Evolutionary conservation across 352 stramenopile genomes (phyloP).

Genomic region (Pseudoperonospora humuli): DNA sequence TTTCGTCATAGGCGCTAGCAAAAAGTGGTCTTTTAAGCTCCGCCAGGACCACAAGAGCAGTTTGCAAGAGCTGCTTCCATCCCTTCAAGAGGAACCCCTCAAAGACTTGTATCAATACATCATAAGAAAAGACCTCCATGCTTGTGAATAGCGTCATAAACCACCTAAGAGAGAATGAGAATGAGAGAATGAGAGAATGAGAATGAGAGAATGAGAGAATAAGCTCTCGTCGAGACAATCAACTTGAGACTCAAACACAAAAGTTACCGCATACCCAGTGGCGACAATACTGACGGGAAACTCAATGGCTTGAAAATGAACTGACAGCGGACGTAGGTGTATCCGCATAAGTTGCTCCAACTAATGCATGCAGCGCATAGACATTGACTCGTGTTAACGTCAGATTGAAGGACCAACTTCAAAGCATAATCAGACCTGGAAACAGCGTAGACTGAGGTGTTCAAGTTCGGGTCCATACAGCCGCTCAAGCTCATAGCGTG

Average conservation of each 20-base stretch:
- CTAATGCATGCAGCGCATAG: constrained; percentile 17
- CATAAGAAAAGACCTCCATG: too few relatives aligned
- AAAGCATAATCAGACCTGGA: constrained; percentile 32
- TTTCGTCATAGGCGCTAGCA: constrained; percentile 55
- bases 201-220: too few relatives aligned
- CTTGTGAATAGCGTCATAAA: constrained; percentile 80
- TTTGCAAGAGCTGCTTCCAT: constrained; percentile 67
- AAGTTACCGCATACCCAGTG: constrained; percentile 31
- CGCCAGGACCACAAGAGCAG: constrained; percentile 49
- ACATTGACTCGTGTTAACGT: background rate
- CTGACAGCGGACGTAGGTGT: constrained; percentile 33
- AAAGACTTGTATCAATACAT: constrained; percentile 49
- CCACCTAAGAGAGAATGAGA: constrained; percentile 40
- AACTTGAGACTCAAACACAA: background rate
- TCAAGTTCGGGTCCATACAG: constrained; percentile 53
- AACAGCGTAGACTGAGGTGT: constrained; percentile 57
- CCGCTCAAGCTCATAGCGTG: constrained; percentile 47
- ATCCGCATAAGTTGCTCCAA: constrained; percentile 40
- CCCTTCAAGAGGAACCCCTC: constrained; percentile 62
- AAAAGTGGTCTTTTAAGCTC: constrained; percentile 44
- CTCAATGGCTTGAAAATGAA: constrained; percentile 45
- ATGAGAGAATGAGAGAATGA: too few relatives aligned
- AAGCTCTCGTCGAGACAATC: too few relatives aligned
- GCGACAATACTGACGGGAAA: constrained; percentile 66
- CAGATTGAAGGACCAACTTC: background rate